Evolutionary conservation across 1,284 basidiomycete genomes (phyloP).

Genomic region (Boletellus deceptivus): DNA sequence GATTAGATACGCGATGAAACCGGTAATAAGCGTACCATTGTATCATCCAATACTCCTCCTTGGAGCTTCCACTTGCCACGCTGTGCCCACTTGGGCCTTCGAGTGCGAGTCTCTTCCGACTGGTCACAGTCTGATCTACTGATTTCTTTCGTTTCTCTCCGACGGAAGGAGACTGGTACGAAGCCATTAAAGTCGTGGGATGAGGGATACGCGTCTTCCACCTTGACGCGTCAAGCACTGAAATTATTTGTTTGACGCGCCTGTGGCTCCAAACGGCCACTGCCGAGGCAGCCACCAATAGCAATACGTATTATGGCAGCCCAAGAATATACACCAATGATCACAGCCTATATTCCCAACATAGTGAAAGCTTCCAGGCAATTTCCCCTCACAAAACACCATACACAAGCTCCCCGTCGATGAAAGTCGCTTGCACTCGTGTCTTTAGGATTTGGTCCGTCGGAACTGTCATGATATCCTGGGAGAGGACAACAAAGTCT

Average conservation of each 20-base stretch:
- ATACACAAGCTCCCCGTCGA: constrained; percentile 74
- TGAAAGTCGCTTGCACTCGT: constrained; percentile 69
- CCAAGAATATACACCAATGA: too few species aligned
- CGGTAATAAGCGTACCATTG: constrained; percentile 51
- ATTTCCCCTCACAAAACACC: constrained; percentile 36
- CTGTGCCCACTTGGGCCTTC: constrained; percentile 18
- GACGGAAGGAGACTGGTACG: constrained; percentile 11
- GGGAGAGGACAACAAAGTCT: constrained; percentile 80
- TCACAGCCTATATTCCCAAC: too few species aligned
- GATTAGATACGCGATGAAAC: constrained; percentile 6
- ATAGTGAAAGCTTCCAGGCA: too few species aligned
- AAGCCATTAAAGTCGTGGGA: constrained; percentile 14
- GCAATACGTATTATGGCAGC: too few species aligned
- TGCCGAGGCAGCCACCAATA: constrained; percentile 11
- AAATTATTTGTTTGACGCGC: constrained; percentile 16
- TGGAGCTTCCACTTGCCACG: constrained; percentile 5
- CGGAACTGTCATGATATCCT: constrained; percentile 76
- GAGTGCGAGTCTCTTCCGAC: constrained; percentile 37
- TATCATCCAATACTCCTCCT: constrained; percentile 61
- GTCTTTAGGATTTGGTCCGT: constrained; percentile 64
- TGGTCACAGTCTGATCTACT: constrained; percentile 19
- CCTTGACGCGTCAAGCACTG: background rate
- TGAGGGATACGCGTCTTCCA: background rate
- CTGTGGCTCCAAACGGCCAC: constrained; percentile 21
- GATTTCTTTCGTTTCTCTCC: constrained; percentile 33